Base-by-base conservation (phyloP, 2,329 filamentous ascomycete species). In the Aureobasidium sp. region DNA sequence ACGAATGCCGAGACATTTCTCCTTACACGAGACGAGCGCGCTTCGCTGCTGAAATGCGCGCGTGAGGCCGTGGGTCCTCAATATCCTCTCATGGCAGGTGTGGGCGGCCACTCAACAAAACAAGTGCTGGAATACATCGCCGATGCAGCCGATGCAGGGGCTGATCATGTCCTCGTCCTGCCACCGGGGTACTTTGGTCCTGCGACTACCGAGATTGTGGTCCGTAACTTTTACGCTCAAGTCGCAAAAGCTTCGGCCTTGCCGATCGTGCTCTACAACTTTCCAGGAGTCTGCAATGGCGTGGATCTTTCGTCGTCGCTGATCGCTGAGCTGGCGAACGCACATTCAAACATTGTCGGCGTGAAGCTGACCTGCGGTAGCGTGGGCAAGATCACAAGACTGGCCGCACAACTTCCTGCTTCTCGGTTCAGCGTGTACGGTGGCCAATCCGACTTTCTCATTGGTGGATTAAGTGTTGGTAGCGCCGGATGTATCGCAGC, bases 211-310 rank as follows among this genome's bases (percentile, higher is more conserved):
- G 69, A 72, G 48, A 68, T 70, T 15, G 76, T 79, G 3, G 70
- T 80, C 6, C 69, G 72, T 64, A 69, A 66, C 7, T 80, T 79
- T 64, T 79, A 75, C 66, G 68, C 73, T 59, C 72, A 77, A 39
- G 73, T 88, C 3, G 87, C 87, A 2, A 77, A 80, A 55, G 79
- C 79, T 1, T 84, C 80, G 20, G 80, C 82, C 0, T 70, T 90
- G 1, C 87, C 87, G 0, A 77, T 90, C 27, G 74, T 90, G 44
- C 84, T 90, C 63, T 89, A 89, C 78, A 89, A 89, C 73, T 89
- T 85, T 76, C 86, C 86, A 1, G 84, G 79, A 5, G 86, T 87
- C 4, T 87, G 83, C 68, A 86, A 87, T 65, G 86, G 86, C 27
- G 76, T 89, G 3, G 87, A 89, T 70, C 76, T 89, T 27, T 86